Evolutionary conservation across 1,284 basidiomycete genomes (phyloP), one percentile per base, ranked within the genome.

Genomic region (Melanopsichium pennsylvanicum): DNA sequence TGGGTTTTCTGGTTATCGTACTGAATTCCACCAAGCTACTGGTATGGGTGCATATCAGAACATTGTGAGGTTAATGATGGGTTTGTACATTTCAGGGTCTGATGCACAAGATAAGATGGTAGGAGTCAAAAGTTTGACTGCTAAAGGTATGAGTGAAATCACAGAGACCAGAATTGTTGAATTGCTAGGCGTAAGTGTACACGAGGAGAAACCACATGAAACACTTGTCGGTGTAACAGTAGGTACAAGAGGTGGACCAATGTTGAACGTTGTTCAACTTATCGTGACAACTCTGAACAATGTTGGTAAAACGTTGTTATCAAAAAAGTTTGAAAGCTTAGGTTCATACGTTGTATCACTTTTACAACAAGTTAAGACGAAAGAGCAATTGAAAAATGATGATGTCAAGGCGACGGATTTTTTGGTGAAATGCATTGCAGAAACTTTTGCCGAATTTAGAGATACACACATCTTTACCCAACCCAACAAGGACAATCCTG

Each of bases 291-390:
- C 87, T 5, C 73, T 93, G 61, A 88, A 88, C 45, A 87, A 89
- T 74, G 92, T 92, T 0, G 92, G 92, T 1, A 78, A 82, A 15
- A 84, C 88, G 18, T 81, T 95, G 41, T 81, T 86, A 7, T 78
- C 84, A n/a, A 82, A 82, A 3, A 88, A 89, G 0, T 88, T 89
- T 72, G 83, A 84, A 6, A 86, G 88, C 79, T 83, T 95, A 8
- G 92, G 92, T 0, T 83, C 83, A 41, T 91, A 92, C 78, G 86
- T 93, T 25, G 79, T 85, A 5, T 87, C 88, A 71, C 85, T 88
- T 16, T 75, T 92, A 58, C 84, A 86, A 57, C 85, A 86, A 43
- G 86, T 86, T 2, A 83, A 84, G 84, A 51, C 82, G 68, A 5
- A 78, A 3, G 13, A 25, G 10, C 2, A 56, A n/a, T n/a, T n/a